phyloP scores from a whole-genome alignment of 345 rosid genomes.

The Syzygium jambos region DNA sequence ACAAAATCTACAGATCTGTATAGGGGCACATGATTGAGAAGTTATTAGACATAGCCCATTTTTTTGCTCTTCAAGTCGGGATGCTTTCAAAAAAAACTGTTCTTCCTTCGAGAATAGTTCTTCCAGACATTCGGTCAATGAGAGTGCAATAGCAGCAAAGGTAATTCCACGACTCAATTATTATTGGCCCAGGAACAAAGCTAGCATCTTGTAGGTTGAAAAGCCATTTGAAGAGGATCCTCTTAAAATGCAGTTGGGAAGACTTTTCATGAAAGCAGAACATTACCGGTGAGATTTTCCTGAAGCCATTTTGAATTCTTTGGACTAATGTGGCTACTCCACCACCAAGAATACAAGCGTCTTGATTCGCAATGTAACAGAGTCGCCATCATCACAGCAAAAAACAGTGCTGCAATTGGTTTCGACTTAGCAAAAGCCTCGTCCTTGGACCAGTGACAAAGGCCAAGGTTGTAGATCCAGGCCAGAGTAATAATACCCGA shows the following conservation, averaged over 20 bases:
- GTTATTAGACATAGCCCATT: background rate
- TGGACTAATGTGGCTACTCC: slow-evolving; percentile 96
- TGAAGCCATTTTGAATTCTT: slow-evolving; percentile 99
- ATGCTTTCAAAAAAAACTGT: background rate
- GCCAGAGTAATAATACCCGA: slow-evolving; percentile 41
- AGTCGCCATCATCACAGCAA: slow-evolving; percentile 69
- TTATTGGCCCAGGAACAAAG: background rate
- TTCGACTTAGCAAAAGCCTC: slow-evolving; percentile 51
- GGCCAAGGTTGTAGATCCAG: slow-evolving; percentile 46
- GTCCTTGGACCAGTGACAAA: slow-evolving; percentile 31
- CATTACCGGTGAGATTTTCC: slow-evolving; percentile 87
- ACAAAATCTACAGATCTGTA: background rate
- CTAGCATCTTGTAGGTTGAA: background rate
- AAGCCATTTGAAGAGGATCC: background rate
- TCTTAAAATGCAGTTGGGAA: background rate
- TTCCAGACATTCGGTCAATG: background rate
- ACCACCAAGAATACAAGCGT: slow-evolving; percentile 94
- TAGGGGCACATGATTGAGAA: background rate
- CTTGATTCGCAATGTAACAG: slow-evolving; percentile 47
- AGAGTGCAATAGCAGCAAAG: background rate
- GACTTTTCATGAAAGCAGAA: background rate
- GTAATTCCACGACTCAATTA: background rate
- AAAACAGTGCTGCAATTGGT: slow-evolving; percentile 34
- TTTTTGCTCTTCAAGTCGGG: background rate
- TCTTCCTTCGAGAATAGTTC: background rate